These are phyloP conservation scores for Abrus pulchellus DNA, from an alignment of 306 rosid genomes.

Conservation along the genomic window DNA sequence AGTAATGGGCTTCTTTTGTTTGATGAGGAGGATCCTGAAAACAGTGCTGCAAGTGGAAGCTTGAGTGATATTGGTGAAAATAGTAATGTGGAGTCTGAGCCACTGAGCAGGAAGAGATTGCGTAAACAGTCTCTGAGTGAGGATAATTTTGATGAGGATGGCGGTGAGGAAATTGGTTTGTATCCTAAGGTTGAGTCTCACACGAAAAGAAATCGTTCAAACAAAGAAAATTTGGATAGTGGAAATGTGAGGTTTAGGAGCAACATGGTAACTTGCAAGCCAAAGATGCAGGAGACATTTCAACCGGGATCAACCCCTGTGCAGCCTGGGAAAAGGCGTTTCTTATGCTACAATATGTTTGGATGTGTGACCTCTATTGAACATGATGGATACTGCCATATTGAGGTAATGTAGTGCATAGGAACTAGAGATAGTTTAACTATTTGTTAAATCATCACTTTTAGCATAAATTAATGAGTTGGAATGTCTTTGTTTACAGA, in stretches of 20 bases:
- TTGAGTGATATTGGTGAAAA: constrained; percentile 86
- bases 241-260: constrained; percentile 56
- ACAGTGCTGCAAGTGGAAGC: constrained; percentile 64
- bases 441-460: not conserved
- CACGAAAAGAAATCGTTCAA: constrained; percentile 62
- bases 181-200: constrained; percentile 65
- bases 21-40: constrained; percentile 81
- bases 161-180: constrained; percentile 54
- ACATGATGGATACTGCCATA: constrained; percentile 88
- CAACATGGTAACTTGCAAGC: constrained; percentile 48
- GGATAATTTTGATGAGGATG: constrained; percentile 64
- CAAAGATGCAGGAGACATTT: constrained; percentile 86
- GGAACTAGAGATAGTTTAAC: not conserved
- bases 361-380: constrained; percentile 87
- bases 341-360: constrained; percentile 94
- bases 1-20: constrained; percentile 83
- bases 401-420: constrained; percentile 67
- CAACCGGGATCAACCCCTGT: constrained; percentile 91
- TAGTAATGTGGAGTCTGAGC: constrained; percentile 65
- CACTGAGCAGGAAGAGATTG: constrained; percentile 79
- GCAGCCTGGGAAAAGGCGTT: constrained; percentile 83
- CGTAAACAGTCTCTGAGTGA: constrained; percentile 60
- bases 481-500: constrained; percentile 60
- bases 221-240: constrained; percentile 59
- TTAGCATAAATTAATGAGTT: constrained; percentile 22